These are phyloP conservation scores for Uncinocarpus reesii DNA, from an alignment of 2,329 filamentous ascomycete species.

Conservation along the genomic window DNA sequence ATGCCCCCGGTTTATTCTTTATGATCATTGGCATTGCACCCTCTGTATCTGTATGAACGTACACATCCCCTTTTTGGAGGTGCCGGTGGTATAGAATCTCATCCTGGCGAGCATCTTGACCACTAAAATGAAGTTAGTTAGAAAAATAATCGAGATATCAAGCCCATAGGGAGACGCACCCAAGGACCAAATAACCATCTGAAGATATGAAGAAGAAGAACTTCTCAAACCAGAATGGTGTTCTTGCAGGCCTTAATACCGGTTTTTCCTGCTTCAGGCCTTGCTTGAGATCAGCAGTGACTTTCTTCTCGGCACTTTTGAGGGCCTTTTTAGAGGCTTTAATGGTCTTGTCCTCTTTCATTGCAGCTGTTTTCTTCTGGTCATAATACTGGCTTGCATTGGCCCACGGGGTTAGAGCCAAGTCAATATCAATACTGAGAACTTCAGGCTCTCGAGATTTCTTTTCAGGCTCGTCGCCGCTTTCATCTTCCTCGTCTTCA, in stretches of 20 bases:
- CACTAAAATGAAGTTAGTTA: slow-evolving; percentile 31
- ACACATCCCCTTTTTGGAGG: slow-evolving; percentile 79
- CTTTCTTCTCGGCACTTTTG: slow-evolving; percentile 83
- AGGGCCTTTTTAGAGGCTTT: slow-evolving; percentile 72
- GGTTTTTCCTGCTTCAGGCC: slow-evolving; percentile 86
- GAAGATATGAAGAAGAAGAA: slow-evolving; percentile 92
- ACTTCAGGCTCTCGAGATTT: slow-evolving; percentile 24
- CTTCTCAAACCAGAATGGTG: slow-evolving; percentile 92
- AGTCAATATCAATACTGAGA: slow-evolving; percentile 72
- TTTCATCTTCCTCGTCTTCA: slow-evolving; percentile 35
- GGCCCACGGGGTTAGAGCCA: slow-evolving; percentile 70
- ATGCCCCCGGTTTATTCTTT: slow-evolving; percentile 69
- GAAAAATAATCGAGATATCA: neutral
- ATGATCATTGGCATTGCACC: slow-evolving; percentile 79
- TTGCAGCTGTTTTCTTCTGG: slow-evolving; percentile 70
- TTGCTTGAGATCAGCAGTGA: slow-evolving; percentile 73
- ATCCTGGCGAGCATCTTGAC: slow-evolving; percentile 78
- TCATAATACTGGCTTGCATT: slow-evolving; percentile 91
- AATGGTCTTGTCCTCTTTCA: slow-evolving; percentile 78
- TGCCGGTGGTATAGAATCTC: slow-evolving; percentile 85
- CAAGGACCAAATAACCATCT: slow-evolving; percentile 86
- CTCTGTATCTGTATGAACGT: slow-evolving; percentile 79
- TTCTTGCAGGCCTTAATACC: slow-evolving; percentile 68
- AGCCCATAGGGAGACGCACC: slow-evolving; percentile 28
- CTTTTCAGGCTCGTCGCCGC: slow-evolving; percentile 22